A percentile compares a stretch with the other conserved stretches of the same genome.
phyloP scores from a whole-genome alignment of 2,329 filamentous ascomycete genomes.

The Colletotrichum australisinense region DNA sequence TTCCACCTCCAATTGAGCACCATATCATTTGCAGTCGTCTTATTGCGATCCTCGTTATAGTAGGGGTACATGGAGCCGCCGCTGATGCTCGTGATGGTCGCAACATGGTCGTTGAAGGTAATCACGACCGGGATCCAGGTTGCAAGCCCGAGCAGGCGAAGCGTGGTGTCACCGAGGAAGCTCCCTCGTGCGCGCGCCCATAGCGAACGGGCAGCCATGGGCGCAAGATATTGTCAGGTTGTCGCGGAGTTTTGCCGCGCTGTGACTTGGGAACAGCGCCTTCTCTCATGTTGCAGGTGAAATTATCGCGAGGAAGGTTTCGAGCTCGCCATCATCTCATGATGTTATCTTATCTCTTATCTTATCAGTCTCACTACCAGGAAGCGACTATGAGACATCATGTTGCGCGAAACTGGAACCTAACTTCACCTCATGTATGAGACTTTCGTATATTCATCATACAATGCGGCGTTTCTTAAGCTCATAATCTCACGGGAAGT shows the following conservation, averaged over 20 bases:
- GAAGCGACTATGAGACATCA: too few relatives aligned
- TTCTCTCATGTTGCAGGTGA: background rate
- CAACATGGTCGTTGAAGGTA: slow-evolving; percentile 71
- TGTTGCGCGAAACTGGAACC: too few relatives aligned
- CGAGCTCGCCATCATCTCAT: slow-evolving; percentile 3
- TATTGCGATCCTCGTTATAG: slow-evolving; percentile 74
- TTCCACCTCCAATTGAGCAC: slow-evolving; percentile 70
- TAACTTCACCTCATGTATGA: too few relatives aligned
- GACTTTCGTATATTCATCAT: too few relatives aligned
- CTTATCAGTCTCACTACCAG: background rate
- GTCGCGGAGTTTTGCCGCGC: background rate
- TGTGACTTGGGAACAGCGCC: background rate
- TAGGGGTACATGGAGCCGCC: slow-evolving; percentile 83
- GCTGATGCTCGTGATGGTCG: slow-evolving; percentile 66
- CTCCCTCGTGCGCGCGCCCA: slow-evolving; percentile 33
- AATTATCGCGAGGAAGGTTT: slow-evolving; percentile 21
- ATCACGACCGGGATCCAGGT: slow-evolving; percentile 73
- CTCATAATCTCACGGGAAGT: too few relatives aligned
- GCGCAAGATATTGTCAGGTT: background rate
- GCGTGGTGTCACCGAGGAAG: slow-evolving; percentile 43
- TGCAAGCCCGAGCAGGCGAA: slow-evolving; percentile 57
- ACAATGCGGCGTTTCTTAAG: too few relatives aligned
- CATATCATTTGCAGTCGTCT: slow-evolving; percentile 64
- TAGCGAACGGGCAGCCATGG: slow-evolving; percentile 32
- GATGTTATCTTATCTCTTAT: slow-evolving; percentile 26